Conservation (phyloP, 192 early-diverging fungal species). For the Thamnidium elegans region DNA sequence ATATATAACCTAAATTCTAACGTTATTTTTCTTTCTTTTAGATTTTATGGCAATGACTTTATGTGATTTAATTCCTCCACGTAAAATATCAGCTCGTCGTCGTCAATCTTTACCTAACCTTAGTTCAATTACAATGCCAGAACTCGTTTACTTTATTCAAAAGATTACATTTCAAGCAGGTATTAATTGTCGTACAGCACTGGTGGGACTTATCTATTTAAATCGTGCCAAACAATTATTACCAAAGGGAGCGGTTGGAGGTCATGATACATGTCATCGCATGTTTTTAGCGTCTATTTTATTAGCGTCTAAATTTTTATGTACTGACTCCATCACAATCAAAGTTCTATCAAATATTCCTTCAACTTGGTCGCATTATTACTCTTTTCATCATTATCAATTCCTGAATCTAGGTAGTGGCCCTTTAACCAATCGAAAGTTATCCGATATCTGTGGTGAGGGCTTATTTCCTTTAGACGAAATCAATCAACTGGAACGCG, state of each 20-base stretch:
- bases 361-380: no score
- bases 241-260: constrained; percentile 27
- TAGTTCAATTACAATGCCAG: constrained; percentile 19
- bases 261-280: constrained; percentile 31
- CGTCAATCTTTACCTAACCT: no score
- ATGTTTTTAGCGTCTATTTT: constrained; percentile 32
- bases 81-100: constrained; percentile 8
- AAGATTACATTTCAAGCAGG: constrained; percentile 27
- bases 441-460: constrained; percentile 25
- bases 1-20: no score
- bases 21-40: background rate
- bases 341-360: no score
- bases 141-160: constrained; percentile 37
- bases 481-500: constrained; percentile 26
- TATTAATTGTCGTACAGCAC: constrained; percentile 23
- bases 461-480: constrained; percentile 30
- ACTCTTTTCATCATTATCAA: no score
- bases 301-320: constrained; percentile 28
- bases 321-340: background rate
- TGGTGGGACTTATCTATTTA: constrained; percentile 34
- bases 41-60: constrained; percentile 35
- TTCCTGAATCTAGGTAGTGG: no score
- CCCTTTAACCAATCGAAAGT: constrained; percentile 21
- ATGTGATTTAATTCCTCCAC: constrained; percentile 32
- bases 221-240: constrained; percentile 22